phyloP scores from a whole-genome alignment of 371 early-diverging fungal species.

The Globomyces sp. region DNA sequence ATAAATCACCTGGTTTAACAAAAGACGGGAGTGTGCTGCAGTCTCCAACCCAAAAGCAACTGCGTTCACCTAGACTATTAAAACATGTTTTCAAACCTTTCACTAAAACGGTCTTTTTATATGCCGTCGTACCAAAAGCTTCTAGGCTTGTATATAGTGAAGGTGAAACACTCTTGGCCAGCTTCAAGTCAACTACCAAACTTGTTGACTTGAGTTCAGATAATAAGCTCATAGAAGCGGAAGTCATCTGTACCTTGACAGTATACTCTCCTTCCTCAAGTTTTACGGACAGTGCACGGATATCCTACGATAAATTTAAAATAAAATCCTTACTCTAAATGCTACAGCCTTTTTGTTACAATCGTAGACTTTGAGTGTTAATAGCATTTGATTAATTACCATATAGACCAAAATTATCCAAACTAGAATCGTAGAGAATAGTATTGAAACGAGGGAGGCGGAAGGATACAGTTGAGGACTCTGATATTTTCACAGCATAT shows the following conservation, averaged over 20 bases:
- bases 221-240: conserved; percentile 63
- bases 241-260: conserved; percentile 73
- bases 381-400: conserved; percentile 46
- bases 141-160: conserved; percentile 55
- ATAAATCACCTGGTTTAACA: conserved; percentile 74
- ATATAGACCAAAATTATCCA: conserved; percentile 54
- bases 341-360: conserved; percentile 50
- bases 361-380: conserved; percentile 49
- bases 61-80: conserved; percentile 24
- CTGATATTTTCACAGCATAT: conserved; percentile 67
- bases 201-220: conserved; percentile 67
- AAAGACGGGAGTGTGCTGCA: conserved; percentile 60
- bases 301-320: conserved; percentile 56
- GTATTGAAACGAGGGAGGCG: conserved; percentile 64
- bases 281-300: conserved; percentile 69
- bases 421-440: conserved; percentile 61
- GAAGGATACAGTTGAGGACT: conserved; percentile 36
- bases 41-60: conserved; percentile 45
- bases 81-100: conserved; percentile 30
- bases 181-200: conserved; percentile 60
- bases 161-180: conserved; percentile 59
- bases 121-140: conserved; percentile 36
- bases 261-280: conserved; percentile 84
- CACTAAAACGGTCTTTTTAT: conserved; percentile 38
- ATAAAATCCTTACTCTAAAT: no score